Base-by-base conservation (phyloP, 345 rosid species). In the Trapa bicornis region DNA sequence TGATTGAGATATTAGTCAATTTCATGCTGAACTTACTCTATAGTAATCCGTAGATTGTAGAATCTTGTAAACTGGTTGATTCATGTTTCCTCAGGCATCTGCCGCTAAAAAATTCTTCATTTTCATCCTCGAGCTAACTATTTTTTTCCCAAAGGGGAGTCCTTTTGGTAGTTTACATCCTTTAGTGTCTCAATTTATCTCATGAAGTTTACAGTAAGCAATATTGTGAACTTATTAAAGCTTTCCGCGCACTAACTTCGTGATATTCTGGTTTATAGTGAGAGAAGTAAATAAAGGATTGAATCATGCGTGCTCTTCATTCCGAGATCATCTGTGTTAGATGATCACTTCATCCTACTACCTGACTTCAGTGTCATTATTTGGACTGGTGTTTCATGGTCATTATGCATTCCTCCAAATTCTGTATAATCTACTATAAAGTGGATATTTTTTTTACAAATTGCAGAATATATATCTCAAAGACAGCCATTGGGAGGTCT, bases 401-500 rank as follows among this genome's bases (percentile, higher is more conserved):
- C 5, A 41, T 12, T 22, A 5, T 22, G 22, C 17, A 47, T 9
- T 65, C 37, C 15, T 42, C 47, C 53, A 65, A 41, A n/a, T 7
- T 35, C 66, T 35, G 37, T 14, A 65, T 13, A 14, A 38, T 38
- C 32, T 7, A 22, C 32, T 17, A 22, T 33, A 14, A 38, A 37
- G 66, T 22, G n/a, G 50, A 65, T 8, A 22, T 70, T 61, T 57
- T 4, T 41, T 35, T 11, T 13, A 17, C 9, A 3, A 37, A 70
- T 68, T 52, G 73, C 89, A 94, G 99, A 94, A 45, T 94, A 77
- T 74, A 81, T 94, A 65, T 67, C 82, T 12, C 80, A 81, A 39
- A 82, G 78, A 74, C 88, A 86, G 80, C 81, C 95, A 0, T 80
- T 94, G 5, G 99, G 97, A 12, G 96, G 99, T 14, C 71, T 94